Evolutionary conservation across 164 flowering plant genomes (phyloP), one percentile per base, ranked within the genome.

Genomic region (Tetracentron sinense): DNA sequence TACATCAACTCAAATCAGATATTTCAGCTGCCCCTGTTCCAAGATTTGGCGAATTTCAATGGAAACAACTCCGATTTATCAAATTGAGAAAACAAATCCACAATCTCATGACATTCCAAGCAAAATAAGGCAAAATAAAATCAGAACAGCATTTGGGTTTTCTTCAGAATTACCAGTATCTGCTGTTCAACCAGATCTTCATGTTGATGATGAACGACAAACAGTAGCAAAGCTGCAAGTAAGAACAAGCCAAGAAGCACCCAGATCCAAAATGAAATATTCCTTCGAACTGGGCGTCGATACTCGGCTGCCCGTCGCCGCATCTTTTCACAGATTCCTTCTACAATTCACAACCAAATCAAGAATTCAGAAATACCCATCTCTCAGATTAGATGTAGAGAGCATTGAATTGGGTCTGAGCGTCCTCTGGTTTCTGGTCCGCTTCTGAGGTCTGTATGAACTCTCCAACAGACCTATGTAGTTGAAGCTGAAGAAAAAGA

Each of bases 281-380:
- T 81, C 87, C 92, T 72, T 46, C 93, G 72, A 63, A 75, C 84
- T 76, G 86, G 92, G 83, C 93, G 95, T 86, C 98, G 88, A 73
- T 61, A 80, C 26, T 92, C 95, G 76, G 91, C 85, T 54, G 90
- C 82, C 83, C 95, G 82, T 69, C 95, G 78, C 77, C 98, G 67
- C 95, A 86, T 90, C 79, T 67, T 79, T n/a, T 66, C 61, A 44
- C 61, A 51, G 63, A 58, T 55, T 47, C 58, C 64, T 60, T 69
- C 81, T 74, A 69, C 83, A 65, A 67, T 61, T 77, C 81, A 78
- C 55, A 67, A 49, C 73, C 67, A 64, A 82, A 73, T 68, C 81
- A 35, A 49, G 42, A 75, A 58, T 61, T 33, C 72, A 58, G 6
- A 29, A 44, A 58, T 10, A 67, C 75, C 73, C 71, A 71, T 67